These are phyloP conservation scores for Vararia minispora DNA, from an alignment of 768 basidiomycete genomes.

Conservation along the genomic window DNA sequence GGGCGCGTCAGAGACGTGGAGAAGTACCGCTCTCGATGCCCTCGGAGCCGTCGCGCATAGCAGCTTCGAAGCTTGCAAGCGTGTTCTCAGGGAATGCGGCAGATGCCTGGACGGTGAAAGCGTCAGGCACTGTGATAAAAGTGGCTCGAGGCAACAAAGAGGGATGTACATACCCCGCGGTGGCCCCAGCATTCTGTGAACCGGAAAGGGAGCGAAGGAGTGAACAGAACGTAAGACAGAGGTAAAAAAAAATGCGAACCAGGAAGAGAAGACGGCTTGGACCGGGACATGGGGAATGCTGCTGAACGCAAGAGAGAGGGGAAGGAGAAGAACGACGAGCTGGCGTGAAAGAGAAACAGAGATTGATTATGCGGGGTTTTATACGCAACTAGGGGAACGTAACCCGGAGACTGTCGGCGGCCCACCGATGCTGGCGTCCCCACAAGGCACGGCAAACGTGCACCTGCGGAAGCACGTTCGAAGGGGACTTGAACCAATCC, in stretches of 20 bases:
- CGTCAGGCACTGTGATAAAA: conserved; percentile 5
- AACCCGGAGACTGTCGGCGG: too few species aligned
- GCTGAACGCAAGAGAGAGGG: not conserved
- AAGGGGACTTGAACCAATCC: too few species aligned
- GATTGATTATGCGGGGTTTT: too few species aligned
- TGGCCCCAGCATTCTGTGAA: conserved; percentile 71
- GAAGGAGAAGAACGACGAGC: not conserved
- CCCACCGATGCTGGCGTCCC: too few species aligned
- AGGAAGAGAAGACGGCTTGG: not conserved
- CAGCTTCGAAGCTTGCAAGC: conserved; percentile 87
- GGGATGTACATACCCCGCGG: conserved; percentile 39
- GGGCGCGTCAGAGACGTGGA: conserved; percentile 9
- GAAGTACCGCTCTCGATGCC: conserved; percentile 95
- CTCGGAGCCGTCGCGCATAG: conserved; percentile 91
- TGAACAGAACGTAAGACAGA: conserved; percentile 3
- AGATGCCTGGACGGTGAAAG: conserved; percentile 49
- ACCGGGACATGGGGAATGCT: not conserved
- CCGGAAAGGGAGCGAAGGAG: conserved; percentile 16
- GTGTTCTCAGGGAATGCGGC: conserved; percentile 89
- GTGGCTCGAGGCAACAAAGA: conserved; percentile 4
- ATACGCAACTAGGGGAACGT: too few species aligned
- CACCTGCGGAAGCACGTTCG: too few species aligned
- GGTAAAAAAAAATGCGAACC: not conserved
- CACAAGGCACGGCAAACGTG: too few species aligned
- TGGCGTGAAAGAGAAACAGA: not conserved